Conservation (phyloP, 352 stramenopile species). For the Phytopythium aichiense region DNA sequence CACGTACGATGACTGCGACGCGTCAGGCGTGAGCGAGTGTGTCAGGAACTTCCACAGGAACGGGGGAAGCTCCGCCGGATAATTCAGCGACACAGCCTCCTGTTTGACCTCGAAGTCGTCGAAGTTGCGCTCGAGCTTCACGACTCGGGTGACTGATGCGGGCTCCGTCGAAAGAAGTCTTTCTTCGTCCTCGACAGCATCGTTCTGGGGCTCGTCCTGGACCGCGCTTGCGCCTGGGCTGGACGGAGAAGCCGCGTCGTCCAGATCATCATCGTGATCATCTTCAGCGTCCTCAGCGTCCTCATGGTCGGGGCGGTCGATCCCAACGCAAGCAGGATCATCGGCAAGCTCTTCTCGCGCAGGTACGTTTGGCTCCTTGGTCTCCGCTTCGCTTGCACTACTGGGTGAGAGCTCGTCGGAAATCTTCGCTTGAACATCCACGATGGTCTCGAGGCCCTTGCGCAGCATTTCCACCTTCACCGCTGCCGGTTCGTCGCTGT, state of each 20-base stretch:
- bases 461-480: not conserved
- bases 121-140: conserved; percentile 23
- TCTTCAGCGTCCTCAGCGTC: not conserved
- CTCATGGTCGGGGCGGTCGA: not conserved
- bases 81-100: conserved; percentile 15
- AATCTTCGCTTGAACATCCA: not conserved
- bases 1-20: conserved; percentile 47
- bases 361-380: not conserved
- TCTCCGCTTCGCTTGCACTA: not conserved
- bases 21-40: conserved; percentile 32
- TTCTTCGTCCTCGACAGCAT: conserved; percentile 3
- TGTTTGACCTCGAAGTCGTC: conserved; percentile 21
- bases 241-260: not conserved
- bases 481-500: not conserved
- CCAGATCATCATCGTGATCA: not conserved
- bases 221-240: not conserved
- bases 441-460: conserved; percentile 3
- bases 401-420: too few species aligned
- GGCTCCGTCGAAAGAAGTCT: not conserved
- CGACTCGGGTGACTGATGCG: not conserved
- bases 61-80: conserved; percentile 22
- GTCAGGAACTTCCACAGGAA: conserved; percentile 43
- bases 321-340: not conserved
- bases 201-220: not conserved
- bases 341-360: conserved; percentile 2